Base-by-base conservation (phyloP, 2,329 filamentous ascomycete species). In the Torrubiellomyces zombiae region DNA sequence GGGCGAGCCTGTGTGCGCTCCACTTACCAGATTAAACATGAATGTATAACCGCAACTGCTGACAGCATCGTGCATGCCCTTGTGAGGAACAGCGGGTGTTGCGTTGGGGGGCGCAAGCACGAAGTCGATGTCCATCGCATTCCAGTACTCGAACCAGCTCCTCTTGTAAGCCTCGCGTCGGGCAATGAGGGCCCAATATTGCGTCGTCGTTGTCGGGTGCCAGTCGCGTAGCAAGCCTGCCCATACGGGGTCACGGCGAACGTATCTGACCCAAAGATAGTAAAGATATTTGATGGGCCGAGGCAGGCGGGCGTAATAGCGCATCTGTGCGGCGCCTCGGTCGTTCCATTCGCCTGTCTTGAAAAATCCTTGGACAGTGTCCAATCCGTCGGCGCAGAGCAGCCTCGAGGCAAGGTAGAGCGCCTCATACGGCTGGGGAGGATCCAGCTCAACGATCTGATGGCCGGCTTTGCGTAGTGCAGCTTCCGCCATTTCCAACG, bases 11-110 rank as follows among this genome's bases (percentile, higher is more conserved):
- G n/a, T n/a, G n/a, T n/a, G 14, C 9, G 6, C 21, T 21, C 9
- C 14, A 55, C 68, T 50, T 54, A 79, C 75, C 41, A 94, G 36
- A 40, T 94, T 94, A 56, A 89, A 95, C 28, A 93, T 52, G 45
- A 94, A 93, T 0, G 85, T 94, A 44, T 95, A 94, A 1, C 82
- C 83, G 40, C 85, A 94, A 36, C 75, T 81, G 33, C 76, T 78
- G 21, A 89, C 72, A 3, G 81, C 81, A 38, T 86, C 74, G 36
- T 70, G 68, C 82, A 93, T 94, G 0, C 72, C 83, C 23, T 74
- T 69, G 44, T 92, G 83, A 1, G 83, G 83, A 4, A 92, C 68
- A 1, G 85, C 85, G 2, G 85, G 83, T 1, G 82, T 92, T 0
- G 85, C 82, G 46, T 94, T 93, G 0, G 75, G 82, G n/a, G 79